A percentile compares a stretch with the other conserved stretches of the same genome.
phyloP scores from a whole-genome alignment of 129 eudicot species.

The Artemisia argyi region DNA sequence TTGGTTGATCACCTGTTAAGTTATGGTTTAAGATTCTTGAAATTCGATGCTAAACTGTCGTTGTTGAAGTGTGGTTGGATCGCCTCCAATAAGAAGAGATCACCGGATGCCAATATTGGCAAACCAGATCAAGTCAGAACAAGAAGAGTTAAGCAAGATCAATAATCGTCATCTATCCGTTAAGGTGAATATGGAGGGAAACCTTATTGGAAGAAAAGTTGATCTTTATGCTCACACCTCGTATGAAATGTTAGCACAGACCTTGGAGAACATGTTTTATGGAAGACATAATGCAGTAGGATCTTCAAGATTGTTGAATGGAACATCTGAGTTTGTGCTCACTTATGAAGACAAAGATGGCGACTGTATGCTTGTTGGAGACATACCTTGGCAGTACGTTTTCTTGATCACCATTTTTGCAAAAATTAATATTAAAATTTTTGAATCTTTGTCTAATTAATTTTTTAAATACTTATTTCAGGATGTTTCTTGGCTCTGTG shows the following conservation, averaged over 20 bases:
- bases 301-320: conserved; percentile 63
- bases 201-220: conserved; percentile 82
- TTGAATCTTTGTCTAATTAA: background rate
- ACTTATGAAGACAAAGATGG: conserved; percentile 97
- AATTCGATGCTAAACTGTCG: background rate
- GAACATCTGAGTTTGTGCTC: conserved; percentile 81
- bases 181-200: conserved; percentile 96
- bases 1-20: too few species aligned
- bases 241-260: conserved; percentile 69
- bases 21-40: conserved; percentile 9
- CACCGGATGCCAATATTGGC: conserved; percentile 65
- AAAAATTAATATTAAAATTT: background rate
- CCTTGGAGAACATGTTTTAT: conserved; percentile 76
- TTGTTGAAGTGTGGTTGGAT: conserved; percentile 74
- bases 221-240: conserved; percentile 78
- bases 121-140: conserved; percentile 59
- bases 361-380: conserved; percentile 98
- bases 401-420: background rate
- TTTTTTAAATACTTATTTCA: conserved; percentile 27
- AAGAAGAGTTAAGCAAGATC: conserved; percentile 40
- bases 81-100: conserved; percentile 85
- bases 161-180: conserved; percentile 52
- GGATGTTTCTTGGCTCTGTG: conserved; percentile 83
- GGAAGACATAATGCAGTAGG: conserved; percentile 45
- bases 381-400: conserved; percentile 90